Evolutionary conservation across 306 rosid species (phyloP), one percentile per base, ranked within the genome.

Genomic region (Corylus americana): DNA sequence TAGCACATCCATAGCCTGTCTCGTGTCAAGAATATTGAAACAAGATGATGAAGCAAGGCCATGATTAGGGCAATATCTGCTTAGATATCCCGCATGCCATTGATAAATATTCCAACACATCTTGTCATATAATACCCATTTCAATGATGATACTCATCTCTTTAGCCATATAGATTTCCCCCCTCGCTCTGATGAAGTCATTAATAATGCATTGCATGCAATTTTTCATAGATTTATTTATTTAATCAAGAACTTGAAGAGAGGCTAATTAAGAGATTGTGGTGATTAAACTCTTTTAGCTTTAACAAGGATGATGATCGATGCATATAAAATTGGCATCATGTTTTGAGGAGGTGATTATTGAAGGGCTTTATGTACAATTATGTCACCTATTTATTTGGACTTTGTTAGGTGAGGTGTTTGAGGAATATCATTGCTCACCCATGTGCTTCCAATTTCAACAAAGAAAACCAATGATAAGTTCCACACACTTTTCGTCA

Each of bases 391-490:
- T 79, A 71, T 78, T 70, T 75, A n/a, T 25, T 51, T 71, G 82
- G 69, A 11, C 70, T 66, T 72, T 80, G 25, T 18, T 82, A 74
- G 78, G 83, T 58, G 47, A 71, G 49, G 78, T 59, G 63, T 80
- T 87, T 74, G 72, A 79, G 77, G 84, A 84, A 86, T 82, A 80
- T 89, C 57, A 86, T 86, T 80, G 85, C 84, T 78, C 81, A 70
- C 50, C 92, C 92, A 89, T 89, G 92, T 89, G 92, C 90, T 35
- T 73, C 88, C 88, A 84, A 78, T 80, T 82, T 82, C 79, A 74
- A 84, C 80, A 79, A 83, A 83, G 69, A 80, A 84, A 86, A 82
- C 80, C 84, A 86, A 82, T 86, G 87, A 89, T 84, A 84, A 81
- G 92, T 79, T 84, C 87, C 88, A 84, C 85, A 78, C 86, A 79